Conservation (phyloP, 768 basidiomycete genomes). For the Hemileccinum impolitum region DNA sequence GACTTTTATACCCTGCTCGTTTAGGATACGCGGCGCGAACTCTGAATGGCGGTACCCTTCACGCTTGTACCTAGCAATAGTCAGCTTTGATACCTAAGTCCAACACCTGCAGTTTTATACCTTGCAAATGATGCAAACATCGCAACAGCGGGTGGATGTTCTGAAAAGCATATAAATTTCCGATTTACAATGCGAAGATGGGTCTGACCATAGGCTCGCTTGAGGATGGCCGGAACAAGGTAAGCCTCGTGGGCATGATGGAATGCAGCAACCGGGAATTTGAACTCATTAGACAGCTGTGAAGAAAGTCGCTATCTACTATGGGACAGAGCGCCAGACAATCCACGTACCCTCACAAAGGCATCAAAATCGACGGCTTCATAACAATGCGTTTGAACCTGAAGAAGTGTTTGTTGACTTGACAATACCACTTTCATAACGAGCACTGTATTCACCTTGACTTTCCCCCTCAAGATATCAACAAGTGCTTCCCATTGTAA, state of each 20-base stretch:
- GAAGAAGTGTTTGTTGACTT: background rate
- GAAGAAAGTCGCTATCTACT: background rate
- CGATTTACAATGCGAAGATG: background rate
- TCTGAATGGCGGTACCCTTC: constrained; percentile 56
- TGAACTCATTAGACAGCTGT: constrained; percentile 76
- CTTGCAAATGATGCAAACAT: constrained; percentile 62
- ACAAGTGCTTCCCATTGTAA: constrained; percentile 70
- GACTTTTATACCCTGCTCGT: constrained; percentile 47
- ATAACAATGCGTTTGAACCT: constrained; percentile 51
- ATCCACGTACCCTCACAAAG: constrained; percentile 53
- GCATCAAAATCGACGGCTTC: constrained; percentile 70
- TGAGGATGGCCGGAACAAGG: constrained; percentile 74
- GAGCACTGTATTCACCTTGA: constrained; percentile 48
- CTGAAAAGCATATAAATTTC: constrained; percentile 22
- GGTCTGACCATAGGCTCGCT: constrained; percentile 56
- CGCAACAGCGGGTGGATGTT: constrained; percentile 61
- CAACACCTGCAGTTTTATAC: constrained; percentile 15
- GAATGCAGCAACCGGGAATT: constrained; percentile 71
- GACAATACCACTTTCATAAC: background rate
- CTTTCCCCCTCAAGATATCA: constrained; percentile 68
- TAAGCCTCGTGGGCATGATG: constrained; percentile 82
- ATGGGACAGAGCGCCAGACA: background rate
- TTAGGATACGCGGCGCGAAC: constrained; percentile 52
- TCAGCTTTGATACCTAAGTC: background rate
- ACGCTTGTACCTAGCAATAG: constrained; percentile 46